These are phyloP conservation scores for Metarhizium robertsii DNA, from an alignment of 2,329 filamentous ascomycete species.

Conservation along the genomic window DNA sequence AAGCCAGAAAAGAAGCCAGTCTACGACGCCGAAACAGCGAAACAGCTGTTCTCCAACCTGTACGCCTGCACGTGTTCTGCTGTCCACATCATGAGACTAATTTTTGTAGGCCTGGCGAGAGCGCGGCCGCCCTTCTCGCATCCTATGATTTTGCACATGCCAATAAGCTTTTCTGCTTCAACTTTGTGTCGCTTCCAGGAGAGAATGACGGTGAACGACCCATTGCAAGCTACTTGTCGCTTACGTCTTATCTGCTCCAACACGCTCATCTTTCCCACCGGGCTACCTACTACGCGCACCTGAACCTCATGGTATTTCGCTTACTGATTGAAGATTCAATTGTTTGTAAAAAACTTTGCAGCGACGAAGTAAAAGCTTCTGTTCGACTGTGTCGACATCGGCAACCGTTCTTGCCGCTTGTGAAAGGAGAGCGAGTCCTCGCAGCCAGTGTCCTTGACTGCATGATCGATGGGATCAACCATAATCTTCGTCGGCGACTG, in stretches of 20 bases:
- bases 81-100: background rate
- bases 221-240: conserved; percentile 73
- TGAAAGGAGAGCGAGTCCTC: conserved; percentile 62
- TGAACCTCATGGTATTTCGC: conserved; percentile 77
- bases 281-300: conserved; percentile 71
- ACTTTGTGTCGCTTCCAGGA: conserved; percentile 57
- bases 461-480: conserved; percentile 84
- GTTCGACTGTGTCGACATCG: conserved; percentile 86
- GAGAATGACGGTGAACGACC: conserved; percentile 62
- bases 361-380: conserved; percentile 60
- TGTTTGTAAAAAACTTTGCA: conserved; percentile 76
- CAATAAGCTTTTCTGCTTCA: conserved; percentile 91
- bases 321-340: conserved; percentile 78
- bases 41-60: conserved; percentile 71
- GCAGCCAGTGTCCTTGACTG: conserved; percentile 74
- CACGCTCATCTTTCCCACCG: conserved; percentile 80
- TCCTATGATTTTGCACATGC: conserved; percentile 90
- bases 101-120: conserved; percentile 57
- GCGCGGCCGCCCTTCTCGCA: conserved; percentile 71
- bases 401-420: conserved; percentile 71
- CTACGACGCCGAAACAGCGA: conserved; percentile 70
- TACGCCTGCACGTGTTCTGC: conserved; percentile 34
- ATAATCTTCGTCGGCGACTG: conserved; percentile 79
- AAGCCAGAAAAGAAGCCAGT: conserved; percentile 48
- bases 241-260: conserved; percentile 87